Conservation (phyloP, 2,329 filamentous ascomycete genomes). For the Coleophoma eucalyptorum region DNA sequence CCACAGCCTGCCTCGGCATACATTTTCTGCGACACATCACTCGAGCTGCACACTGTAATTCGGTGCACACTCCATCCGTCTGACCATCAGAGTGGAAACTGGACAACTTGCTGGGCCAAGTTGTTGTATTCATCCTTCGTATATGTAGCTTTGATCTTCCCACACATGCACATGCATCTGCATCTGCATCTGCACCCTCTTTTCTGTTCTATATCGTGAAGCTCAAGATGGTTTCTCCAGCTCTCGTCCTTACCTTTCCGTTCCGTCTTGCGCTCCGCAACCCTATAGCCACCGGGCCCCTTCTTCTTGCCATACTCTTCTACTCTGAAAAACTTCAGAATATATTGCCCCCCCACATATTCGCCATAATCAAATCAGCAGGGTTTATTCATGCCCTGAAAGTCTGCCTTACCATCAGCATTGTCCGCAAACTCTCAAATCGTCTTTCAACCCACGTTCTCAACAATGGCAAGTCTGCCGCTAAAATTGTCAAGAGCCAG, state of each 20-base stretch:
- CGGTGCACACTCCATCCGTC: too few species aligned
- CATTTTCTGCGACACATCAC: too few species aligned
- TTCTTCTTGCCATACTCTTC: slow-evolving; percentile 19
- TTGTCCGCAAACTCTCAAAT: slow-evolving; percentile 43
- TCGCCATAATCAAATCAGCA: slow-evolving; percentile 12
- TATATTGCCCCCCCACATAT: slow-evolving; percentile 13
- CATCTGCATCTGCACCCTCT: too few species aligned
- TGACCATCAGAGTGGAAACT: too few species aligned
- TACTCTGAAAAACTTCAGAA: slow-evolving; percentile 16
- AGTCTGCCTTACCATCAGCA: slow-evolving; percentile 43
- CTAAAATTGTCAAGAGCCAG: slow-evolving; percentile 56
- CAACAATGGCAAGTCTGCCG: slow-evolving; percentile 47
- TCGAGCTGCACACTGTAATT: too few species aligned
- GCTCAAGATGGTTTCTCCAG: background rate
- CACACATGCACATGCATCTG: too few species aligned
- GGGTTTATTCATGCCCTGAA: slow-evolving; percentile 12
- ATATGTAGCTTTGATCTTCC: too few species aligned
- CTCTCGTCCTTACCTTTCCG: slow-evolving; percentile 3
- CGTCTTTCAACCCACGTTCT: slow-evolving; percentile 45
- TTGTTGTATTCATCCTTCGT: too few species aligned
- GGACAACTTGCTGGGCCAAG: too few species aligned
- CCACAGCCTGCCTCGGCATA: too few species aligned
- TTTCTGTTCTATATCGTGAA: too few species aligned
- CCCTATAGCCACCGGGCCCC: slow-evolving; percentile 13
- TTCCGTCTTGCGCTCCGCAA: slow-evolving; percentile 10